Evolutionary conservation across 2,329 filamentous ascomycete species (phyloP), one percentile per base, ranked within the genome.

Genomic region (Fusarium nelsonii): DNA sequence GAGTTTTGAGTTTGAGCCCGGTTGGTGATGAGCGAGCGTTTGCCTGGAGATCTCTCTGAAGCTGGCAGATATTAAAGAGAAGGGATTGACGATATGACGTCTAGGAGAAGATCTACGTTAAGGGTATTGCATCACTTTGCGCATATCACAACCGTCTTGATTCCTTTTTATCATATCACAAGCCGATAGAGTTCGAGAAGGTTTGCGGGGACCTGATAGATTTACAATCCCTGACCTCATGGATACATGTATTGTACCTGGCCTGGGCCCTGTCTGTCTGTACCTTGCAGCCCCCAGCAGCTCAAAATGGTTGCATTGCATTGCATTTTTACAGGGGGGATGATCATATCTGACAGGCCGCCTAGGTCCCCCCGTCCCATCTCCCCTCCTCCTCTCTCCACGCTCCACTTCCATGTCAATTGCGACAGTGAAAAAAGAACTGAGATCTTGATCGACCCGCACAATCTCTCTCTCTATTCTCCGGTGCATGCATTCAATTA

Each of bases 221-320:
- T 20, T 23, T 33, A 49, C 33, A 44, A 55, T 15, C 51, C 46
- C 26, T 44, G 49, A 18, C 39, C 30, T 34, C 51, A 36, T 55
- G 32, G 23, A 26, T 53, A 26, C 15, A n/a, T 37, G 28, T 43
- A 43, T 36, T 57, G 37, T 33, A 18, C 40, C 37, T 57, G 48
- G 30, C 10, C 50, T 53, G 52, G 30, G 23, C n/a, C 33, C 45
- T 55, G 55, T 26, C 45, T 55, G 55, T 26, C 44, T 45, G 65
- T 69, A 53, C 66, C 66, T 69, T 69, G 65, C 65, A 69, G 60
- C 8, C 44, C 8, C 44, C 11, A 32, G 44, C 18, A 59, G 44
- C 32, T 23, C 46, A 36, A 41, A 65, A 55, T 60, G 65, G 65
- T 65, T 65, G 60, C 54, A 65, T 66, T 66, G 56, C 62, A 66